Conservation (phyloP, 345 rosid genomes). For the Salix koriyanagi region DNA sequence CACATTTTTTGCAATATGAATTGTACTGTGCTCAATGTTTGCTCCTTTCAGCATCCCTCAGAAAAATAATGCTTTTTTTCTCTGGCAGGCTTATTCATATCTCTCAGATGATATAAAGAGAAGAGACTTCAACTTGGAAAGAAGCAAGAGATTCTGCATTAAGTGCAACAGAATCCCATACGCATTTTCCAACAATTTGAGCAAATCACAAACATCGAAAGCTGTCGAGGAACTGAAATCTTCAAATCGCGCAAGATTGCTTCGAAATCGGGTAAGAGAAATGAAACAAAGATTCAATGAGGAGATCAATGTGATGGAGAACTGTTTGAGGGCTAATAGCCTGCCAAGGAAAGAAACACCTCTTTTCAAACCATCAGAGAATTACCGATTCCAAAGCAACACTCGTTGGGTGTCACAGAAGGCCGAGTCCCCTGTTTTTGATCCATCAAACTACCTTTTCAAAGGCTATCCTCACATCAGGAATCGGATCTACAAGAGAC, state of each 20-base stretch:
- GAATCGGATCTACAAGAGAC: conserved; percentile 26
- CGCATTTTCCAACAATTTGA: conserved; percentile 8
- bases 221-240: conserved; percentile 5
- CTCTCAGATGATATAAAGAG: conserved; percentile 61
- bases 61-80: not conserved
- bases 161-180: conserved; percentile 50
- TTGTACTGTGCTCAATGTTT: not conserved
- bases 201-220: conserved; percentile 3
- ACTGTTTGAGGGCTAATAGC: conserved; percentile 51
- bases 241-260: conserved; percentile 24
- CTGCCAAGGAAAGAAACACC: conserved; percentile 29
- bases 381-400: conserved; percentile 9
- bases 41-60: not conserved
- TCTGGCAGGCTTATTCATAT: conserved; percentile 67
- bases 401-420: conserved; percentile 11
- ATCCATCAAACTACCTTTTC: conserved; percentile 51
- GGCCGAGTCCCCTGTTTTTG: conserved; percentile 62
- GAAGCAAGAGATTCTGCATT: conserved; percentile 47
- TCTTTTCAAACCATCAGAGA: conserved; percentile 21
- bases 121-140: conserved; percentile 51
- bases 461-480: conserved; percentile 79
- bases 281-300: conserved; percentile 63
- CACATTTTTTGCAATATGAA: too few relatives aligned
- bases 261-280: conserved; percentile 21
- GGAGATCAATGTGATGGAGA: conserved; percentile 77